Evolutionary conservation across 345 rosid genomes (phyloP).

Genomic region (Boechera stricta): DNA sequence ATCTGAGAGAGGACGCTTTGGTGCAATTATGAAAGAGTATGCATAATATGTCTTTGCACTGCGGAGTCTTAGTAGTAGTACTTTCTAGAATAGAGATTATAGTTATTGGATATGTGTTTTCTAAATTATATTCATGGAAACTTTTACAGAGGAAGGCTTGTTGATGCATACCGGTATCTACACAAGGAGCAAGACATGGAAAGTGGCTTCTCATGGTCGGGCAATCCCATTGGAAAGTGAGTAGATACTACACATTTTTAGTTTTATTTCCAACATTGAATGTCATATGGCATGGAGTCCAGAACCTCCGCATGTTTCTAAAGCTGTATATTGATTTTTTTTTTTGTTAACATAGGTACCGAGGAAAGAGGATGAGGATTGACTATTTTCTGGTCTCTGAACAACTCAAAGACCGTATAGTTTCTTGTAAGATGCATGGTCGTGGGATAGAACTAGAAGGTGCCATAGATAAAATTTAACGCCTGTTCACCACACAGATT

Average conservation of each 20-base stretch:
- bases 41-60: constrained; percentile 33
- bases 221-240: constrained; percentile 92
- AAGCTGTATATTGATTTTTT: constrained; percentile 11
- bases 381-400: constrained; percentile 88
- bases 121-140: constrained; percentile 7
- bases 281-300: not conserved
- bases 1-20: constrained; percentile 90
- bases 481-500: constrained; percentile 3
- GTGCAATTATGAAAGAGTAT: constrained; percentile 75
- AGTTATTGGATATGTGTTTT: not conserved
- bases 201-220: constrained; percentile 94
- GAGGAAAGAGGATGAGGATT: constrained; percentile 92
- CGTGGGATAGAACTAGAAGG: constrained; percentile 86
- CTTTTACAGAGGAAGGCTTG: constrained; percentile 75
- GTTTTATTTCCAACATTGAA: not conserved
- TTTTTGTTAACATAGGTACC: constrained; percentile 57
- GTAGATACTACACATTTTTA: constrained; percentile 21
- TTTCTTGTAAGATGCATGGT: constrained; percentile 79
- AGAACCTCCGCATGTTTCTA: not conserved
- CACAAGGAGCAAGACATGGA: constrained; percentile 92
- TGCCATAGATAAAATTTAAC: constrained; percentile 29
- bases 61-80: not conserved
- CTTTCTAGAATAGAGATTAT: constrained; percentile 9
- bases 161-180: constrained; percentile 83
- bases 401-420: constrained; percentile 65